Base-by-base conservation (phyloP, 495 filamentous ascomycete species). In the Penicillium atrosanguineum region DNA sequence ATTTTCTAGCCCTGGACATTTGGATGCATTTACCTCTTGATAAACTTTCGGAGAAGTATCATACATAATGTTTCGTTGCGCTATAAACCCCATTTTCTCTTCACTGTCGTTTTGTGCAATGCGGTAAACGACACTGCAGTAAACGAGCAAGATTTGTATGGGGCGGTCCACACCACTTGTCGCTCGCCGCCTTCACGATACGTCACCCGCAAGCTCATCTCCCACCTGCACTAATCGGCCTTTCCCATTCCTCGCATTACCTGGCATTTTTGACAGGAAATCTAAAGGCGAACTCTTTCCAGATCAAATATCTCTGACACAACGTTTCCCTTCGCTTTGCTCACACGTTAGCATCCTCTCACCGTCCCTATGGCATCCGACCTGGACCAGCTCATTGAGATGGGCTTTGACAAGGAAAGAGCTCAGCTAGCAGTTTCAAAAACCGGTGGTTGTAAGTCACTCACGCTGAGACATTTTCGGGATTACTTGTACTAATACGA, bases 321-420 rank as follows among this genome's bases (percentile, higher is more conserved):
- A 56, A 29, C 26, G 12, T 5, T 36, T 46, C 19, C 34, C 25
- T 51, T 31, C 44, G 15, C 16, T 36, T 44, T 43, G 23, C 21
- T 31, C 47, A 34, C 48, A 21, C 23, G 50, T 31, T 29, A 39
- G 26, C 20, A 25, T 29, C 20, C 20, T 23, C 9, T 19, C 47
- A 59, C 41, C 36, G 12, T 28, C 15, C 19, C 59, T 57, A 91
- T 88, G 87, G 79, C 79, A 26, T 80, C 87, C 36, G 89, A 95
- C 63, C 77, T 95, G 16, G 83, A 93, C 12, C 78, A 85, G 61
- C 86, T 98, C 65, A 65, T 95, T 60, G 91, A 95, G 49, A 97
- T 97, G 92, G 94, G 94, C 62, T 98, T 98, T 59, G 90, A 95
- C 53, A 79, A 83, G 62, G 83, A 88, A 56, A 79, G 86, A 59